A percentile compares a stretch with the other conserved stretches of the same genome.
Evolutionary conservation across 345 rosid genomes (phyloP).

Genomic region (Citrus maxima): DNA sequence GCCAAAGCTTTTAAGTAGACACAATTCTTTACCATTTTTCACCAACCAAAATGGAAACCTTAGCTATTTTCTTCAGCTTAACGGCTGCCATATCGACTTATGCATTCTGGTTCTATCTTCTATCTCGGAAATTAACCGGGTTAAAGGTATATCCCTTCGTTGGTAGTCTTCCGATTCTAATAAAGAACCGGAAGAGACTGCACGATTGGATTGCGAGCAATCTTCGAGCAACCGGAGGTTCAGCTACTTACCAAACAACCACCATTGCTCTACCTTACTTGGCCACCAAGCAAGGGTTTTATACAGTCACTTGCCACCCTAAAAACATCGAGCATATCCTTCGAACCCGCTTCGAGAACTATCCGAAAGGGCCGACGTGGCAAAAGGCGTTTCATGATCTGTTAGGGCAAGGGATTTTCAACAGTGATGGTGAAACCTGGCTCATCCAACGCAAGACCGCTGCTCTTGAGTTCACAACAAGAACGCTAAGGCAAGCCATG

Average conservation of each 20-base stretch:
- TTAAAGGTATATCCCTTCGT: conserved; percentile 66
- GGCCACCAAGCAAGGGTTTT: conserved; percentile 71
- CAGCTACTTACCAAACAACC: conserved; percentile 75
- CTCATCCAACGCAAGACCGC: conserved; percentile 87
- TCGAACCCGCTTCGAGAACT: conserved; percentile 76
- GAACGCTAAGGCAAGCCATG: conserved; percentile 92
- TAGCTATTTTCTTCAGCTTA: conserved; percentile 28
- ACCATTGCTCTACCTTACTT: conserved; percentile 69
- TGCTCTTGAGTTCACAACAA: conserved; percentile 84
- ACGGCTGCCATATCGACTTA: conserved; percentile 43
- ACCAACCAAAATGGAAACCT: conserved; percentile 44
- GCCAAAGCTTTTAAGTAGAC: too few species aligned
- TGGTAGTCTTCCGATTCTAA: conserved; percentile 70
- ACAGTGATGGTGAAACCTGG: conserved; percentile 93
- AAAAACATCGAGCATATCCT: conserved; percentile 85
- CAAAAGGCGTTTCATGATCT: conserved; percentile 81
- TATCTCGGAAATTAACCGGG: conserved; percentile 62
- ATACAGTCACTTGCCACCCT: conserved; percentile 85
- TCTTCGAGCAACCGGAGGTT: conserved; percentile 64
- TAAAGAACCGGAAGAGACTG: conserved; percentile 49
- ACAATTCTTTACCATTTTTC: neutral
- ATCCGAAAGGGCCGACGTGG: conserved; percentile 86
- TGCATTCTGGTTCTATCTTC: conserved; percentile 69
- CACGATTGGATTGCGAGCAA: conserved; percentile 82
- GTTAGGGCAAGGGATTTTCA: conserved; percentile 84